phyloP scores from a whole-genome alignment of 768 basidiomycete genomes.

The Baorangia bicolor region DNA sequence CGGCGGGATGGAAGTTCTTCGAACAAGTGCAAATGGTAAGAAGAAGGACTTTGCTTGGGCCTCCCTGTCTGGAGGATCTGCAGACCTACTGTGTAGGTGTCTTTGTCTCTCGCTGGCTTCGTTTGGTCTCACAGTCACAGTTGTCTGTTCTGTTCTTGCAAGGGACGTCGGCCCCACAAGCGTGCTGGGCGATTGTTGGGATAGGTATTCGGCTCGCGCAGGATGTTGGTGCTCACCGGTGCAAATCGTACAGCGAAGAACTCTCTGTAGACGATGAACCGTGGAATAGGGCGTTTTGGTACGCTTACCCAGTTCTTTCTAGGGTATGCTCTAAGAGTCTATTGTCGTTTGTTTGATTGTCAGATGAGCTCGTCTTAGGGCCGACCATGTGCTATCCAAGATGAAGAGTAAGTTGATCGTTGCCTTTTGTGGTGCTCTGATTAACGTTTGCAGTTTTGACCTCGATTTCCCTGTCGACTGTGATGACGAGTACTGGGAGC shows the following conservation, averaged over 20 bases:
- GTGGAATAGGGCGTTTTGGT: conserved; percentile 59
- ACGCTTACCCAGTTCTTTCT: neutral
- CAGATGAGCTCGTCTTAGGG: conserved; percentile 52
- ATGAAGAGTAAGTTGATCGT: conserved; percentile 57
- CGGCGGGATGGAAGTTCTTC: conserved; percentile 52
- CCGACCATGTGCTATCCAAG: conserved; percentile 63
- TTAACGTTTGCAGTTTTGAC: conserved; percentile 47
- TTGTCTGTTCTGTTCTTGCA: conserved; percentile 54
- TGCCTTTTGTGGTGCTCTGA: neutral
- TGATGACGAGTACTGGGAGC: conserved; percentile 69
- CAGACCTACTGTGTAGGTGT: conserved; percentile 61
- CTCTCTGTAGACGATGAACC: conserved; percentile 53
- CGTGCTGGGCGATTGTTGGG: conserved; percentile 68
- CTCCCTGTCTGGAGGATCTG: conserved; percentile 64
- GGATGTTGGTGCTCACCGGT: conserved; percentile 57
- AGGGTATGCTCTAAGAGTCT: neutral
- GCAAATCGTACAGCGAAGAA: conserved; percentile 31
- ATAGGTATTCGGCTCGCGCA: conserved; percentile 57
- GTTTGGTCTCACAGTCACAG: conserved; percentile 30
- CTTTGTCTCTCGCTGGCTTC: conserved; percentile 4
- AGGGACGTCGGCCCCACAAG: conserved; percentile 59
- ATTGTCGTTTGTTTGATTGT: conserved; percentile 22
- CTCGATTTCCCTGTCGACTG: conserved; percentile 61
- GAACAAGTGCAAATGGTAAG: conserved; percentile 57
- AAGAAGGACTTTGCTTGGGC: conserved; percentile 54